These are phyloP conservation scores for Blastocystis sp. DNA, from an alignment of 352 stramenopile genomes.

Conservation along the genomic window DNA sequence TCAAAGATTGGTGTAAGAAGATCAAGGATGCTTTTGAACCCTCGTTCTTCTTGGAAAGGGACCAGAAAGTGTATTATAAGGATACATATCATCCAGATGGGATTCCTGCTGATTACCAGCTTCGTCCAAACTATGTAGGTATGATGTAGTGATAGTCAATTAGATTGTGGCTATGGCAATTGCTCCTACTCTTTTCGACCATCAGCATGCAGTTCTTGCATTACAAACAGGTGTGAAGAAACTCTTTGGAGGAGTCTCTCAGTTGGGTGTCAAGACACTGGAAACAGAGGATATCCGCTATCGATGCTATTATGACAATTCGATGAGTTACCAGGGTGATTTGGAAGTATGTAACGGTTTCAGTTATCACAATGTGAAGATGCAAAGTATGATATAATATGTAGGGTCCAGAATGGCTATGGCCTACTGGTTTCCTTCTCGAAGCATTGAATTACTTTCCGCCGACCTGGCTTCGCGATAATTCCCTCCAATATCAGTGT, in stretches of 20 bases:
- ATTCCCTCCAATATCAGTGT: slow-evolving; percentile 19
- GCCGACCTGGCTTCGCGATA: background rate
- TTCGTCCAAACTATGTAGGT: slow-evolving; percentile 64
- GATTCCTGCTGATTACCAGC: background rate
- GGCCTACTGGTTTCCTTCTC: slow-evolving; percentile 69
- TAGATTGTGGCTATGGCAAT: slow-evolving; percentile 62
- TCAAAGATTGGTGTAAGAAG: background rate
- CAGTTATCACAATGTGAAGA: slow-evolving; percentile 69
- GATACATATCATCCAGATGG: background rate
- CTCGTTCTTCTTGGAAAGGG: background rate
- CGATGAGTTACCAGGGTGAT: slow-evolving; percentile 44
- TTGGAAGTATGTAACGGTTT: slow-evolving; percentile 54
- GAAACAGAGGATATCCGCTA: slow-evolving; percentile 50
- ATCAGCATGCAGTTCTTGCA: slow-evolving; percentile 14
- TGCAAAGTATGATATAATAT: background rate
- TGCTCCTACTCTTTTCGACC: slow-evolving; percentile 51
- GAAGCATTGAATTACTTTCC: slow-evolving; percentile 63
- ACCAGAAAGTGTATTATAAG: background rate
- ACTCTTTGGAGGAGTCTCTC: slow-evolving; percentile 43
- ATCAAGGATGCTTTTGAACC: background rate
- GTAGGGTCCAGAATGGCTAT: slow-evolving; percentile 71
- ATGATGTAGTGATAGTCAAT: background rate
- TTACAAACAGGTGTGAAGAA: slow-evolving; percentile 2
- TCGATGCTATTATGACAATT: slow-evolving; percentile 69
- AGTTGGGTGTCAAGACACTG: slow-evolving; percentile 68